Base-by-base conservation (phyloP, 169 alveolate species). In the Condylostoma magnum region DNA sequence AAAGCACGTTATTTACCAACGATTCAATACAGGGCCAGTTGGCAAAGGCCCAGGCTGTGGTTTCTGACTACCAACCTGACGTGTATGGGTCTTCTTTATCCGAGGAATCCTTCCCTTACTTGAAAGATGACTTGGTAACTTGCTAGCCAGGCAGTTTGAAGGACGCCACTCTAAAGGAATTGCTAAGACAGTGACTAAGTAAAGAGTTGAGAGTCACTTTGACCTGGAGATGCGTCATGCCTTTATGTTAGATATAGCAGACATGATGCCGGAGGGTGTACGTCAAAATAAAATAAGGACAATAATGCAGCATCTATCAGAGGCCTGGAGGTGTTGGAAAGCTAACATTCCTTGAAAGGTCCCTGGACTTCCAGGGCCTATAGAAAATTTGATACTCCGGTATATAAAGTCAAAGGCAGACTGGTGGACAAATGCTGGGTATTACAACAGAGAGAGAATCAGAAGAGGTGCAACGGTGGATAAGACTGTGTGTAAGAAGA, bases 21-120 rank as follows among this genome's bases (percentile, higher is more conserved):
- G 99, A 60, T 99, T 99, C 82, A 98, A 99, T 80, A 97, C 99
- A 4, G 99, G 99, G 0, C 98, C 99, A 3, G 99, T 99, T 22
- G 99, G 99, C n/a, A 98, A 99, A 86, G 99, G 99, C 1, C 99
- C 99, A 12, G 99, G 99, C 47, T 97, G 98, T 55, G 99, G 99
- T 3, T 97, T 99, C 80, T 99, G 99, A 99, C 98, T 90, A 69
- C 97, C 99, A 0, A 96, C 98, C 58, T 99, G 99, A 99, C 95
- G 99, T 58, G 99, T 99, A 34, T 99, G 99, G 99, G 90, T 98
- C 51, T 99, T 98, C 91, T 99, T 94, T 86, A 93, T 90, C 82
- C 98, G 94, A 98, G 99, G 85, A 81, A 96, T 99, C 10, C 93
- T 98, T 69, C 99, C 99, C 2, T 85, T 99, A 68, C 90, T 99